Conservation (phyloP, 2,329 filamentous ascomycete species). For the Epicoccum sorghinum region DNA sequence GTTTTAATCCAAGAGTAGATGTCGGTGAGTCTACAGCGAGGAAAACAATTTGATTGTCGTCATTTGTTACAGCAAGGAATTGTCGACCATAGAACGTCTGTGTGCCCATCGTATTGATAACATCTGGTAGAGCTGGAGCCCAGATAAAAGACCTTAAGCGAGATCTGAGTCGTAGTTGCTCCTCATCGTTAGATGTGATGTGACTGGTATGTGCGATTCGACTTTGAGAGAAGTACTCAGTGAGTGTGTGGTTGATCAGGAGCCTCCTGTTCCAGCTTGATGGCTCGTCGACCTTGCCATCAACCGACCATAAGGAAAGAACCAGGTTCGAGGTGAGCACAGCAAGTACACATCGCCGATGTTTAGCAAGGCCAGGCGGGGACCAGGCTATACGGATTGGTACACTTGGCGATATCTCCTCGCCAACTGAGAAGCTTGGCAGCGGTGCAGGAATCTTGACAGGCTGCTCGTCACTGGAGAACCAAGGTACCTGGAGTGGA, state of each 20-base stretch:
- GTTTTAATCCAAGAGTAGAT: conserved; percentile 32
- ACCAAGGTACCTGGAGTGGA: conserved; percentile 57
- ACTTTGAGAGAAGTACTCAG: conserved; percentile 43
- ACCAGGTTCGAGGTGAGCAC: conserved; percentile 63
- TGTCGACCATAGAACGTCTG: conserved; percentile 34
- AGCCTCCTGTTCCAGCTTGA: conserved; percentile 59
- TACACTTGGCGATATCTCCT: conserved; percentile 62
- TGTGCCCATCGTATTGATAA: conserved; percentile 30
- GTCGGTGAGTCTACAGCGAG: conserved; percentile 48
- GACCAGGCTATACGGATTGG: conserved; percentile 63
- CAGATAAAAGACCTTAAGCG: conserved; percentile 53
- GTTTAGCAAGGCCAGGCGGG: conserved; percentile 59
- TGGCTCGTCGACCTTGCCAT: conserved; percentile 49
- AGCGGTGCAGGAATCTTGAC: conserved; percentile 54
- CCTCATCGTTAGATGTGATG: conserved; percentile 29
- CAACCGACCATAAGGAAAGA: conserved; percentile 62
- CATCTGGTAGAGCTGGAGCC: conserved; percentile 37
- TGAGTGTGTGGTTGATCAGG: conserved; percentile 59
- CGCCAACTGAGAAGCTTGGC: conserved; percentile 60
- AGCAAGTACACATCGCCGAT: conserved; percentile 60
- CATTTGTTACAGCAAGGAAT: conserved; percentile 49
- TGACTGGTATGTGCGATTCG: conserved; percentile 21
- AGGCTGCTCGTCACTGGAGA: conserved; percentile 57
- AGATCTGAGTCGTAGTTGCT: conserved; percentile 44
- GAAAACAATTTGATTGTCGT: conserved; percentile 50